phyloP scores from a whole-genome alignment of 1,284 basidiomycete species.

The Apiotrichum mycotoxinovorans region DNA sequence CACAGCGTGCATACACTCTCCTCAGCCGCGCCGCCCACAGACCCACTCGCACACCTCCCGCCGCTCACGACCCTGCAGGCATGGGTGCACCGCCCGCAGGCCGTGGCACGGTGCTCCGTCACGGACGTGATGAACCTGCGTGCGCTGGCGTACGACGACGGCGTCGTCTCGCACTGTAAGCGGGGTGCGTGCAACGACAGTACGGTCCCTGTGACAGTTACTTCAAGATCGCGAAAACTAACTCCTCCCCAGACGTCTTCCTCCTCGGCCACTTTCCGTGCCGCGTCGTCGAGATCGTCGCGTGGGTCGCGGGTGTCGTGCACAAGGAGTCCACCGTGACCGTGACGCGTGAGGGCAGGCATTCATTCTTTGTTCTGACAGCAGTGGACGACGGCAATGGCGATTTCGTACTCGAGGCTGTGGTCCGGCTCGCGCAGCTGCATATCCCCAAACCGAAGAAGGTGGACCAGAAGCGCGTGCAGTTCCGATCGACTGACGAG shows the following conservation, averaged over 20 bases:
- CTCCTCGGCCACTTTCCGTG: constrained; percentile 38
- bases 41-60: constrained; percentile 12
- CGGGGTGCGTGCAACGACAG: constrained; percentile 17
- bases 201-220: neutral
- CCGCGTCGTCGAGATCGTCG: constrained; percentile 40
- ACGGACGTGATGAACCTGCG: constrained; percentile 33
- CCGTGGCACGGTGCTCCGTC: constrained; percentile 36
- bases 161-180: neutral
- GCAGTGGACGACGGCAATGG: constrained; percentile 47
- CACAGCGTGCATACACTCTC: too few relatives aligned
- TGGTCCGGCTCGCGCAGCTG: constrained; percentile 22
- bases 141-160: constrained; percentile 10
- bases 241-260: constrained; percentile 35
- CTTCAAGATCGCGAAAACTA: neutral
- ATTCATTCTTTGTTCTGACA: constrained; percentile 1
- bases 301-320: constrained; percentile 42
- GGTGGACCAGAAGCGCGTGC: neutral
- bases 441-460: neutral
- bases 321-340: constrained; percentile 33
- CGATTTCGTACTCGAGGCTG: constrained; percentile 23
- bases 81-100: constrained; percentile 40
- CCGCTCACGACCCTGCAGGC: constrained; percentile 25
- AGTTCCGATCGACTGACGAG: constrained; percentile 17
- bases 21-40: too few relatives aligned
- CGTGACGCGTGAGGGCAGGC: constrained; percentile 24